These are phyloP conservation scores for Firmiana major DNA, from an alignment of 345 rosid species.

Conservation along the genomic window DNA sequence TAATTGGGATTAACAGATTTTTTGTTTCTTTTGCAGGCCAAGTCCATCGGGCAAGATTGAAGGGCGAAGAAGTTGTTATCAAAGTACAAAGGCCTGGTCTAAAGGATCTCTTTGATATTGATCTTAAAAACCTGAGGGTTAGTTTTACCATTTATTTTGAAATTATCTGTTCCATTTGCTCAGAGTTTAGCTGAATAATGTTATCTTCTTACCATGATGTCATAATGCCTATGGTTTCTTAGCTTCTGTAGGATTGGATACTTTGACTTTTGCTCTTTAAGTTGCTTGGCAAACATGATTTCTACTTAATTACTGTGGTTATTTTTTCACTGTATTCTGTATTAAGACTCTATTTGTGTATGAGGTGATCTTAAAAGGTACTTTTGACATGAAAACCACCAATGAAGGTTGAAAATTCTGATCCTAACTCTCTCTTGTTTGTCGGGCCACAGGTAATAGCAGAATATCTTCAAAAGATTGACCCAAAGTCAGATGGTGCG, in stretches of 20 bases:
- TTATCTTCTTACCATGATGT: not conserved
- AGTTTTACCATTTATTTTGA: conserved; percentile 18
- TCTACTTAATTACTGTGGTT: not conserved
- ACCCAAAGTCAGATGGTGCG: conserved; percentile 99
- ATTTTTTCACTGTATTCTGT: not conserved
- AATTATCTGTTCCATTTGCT: not conserved
- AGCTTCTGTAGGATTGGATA: not conserved
- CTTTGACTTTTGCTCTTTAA: not conserved
- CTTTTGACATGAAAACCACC: not conserved
- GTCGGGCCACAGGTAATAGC: conserved; percentile 64
- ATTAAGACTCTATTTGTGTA: not conserved
- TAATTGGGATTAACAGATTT: not conserved
- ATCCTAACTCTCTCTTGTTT: not conserved
- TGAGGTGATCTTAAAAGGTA: not conserved
- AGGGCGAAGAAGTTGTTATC: conserved; percentile 85
- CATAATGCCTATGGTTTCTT: not conserved
- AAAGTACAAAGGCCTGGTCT: conserved; percentile 99
- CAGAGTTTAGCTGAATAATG: not conserved
- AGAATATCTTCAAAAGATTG: conserved; percentile 93
- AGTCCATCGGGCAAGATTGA: conserved; percentile 90
- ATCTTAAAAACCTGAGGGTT: conserved; percentile 94
- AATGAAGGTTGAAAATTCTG: conserved; percentile 6
- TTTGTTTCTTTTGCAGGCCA: conserved; percentile 52
- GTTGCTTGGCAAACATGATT: not conserved
- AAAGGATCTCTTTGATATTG: conserved; percentile 93